Percentiles rank a stretch among this genome's conserved stretches.
phyloP scores from a whole-genome alignment of 768 basidiomycete genomes.

The Omphalotus guepiniiformis region DNA sequence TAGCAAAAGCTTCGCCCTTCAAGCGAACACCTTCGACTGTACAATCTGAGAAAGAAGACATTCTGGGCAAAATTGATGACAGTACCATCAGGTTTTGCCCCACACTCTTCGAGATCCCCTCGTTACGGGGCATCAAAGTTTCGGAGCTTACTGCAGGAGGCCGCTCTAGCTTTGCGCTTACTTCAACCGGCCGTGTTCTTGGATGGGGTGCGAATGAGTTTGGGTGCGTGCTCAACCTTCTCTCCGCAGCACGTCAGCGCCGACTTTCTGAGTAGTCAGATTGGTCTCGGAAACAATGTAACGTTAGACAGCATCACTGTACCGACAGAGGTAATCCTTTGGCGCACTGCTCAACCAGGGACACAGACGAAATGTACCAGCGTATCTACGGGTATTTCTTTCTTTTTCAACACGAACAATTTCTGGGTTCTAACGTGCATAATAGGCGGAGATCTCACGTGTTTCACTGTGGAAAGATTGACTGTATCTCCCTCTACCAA shows the following conservation, averaged over 20 bases:
- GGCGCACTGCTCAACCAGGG: slow-evolving; percentile 47
- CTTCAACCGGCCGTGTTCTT: slow-evolving; percentile 65
- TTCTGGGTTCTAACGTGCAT: slow-evolving; percentile 2
- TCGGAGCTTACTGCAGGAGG: slow-evolving; percentile 70
- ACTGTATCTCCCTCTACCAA: slow-evolving; percentile 16
- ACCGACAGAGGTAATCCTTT: slow-evolving; percentile 82
- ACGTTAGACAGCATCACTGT: slow-evolving; percentile 66
- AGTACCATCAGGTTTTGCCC: slow-evolving; percentile 61
- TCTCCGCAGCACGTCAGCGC: not conserved
- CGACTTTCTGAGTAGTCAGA: slow-evolving; percentile 56
- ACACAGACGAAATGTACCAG: slow-evolving; percentile 57
- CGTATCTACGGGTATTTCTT: slow-evolving; percentile 54
- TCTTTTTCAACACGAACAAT: not conserved
- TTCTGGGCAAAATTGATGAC: slow-evolving; percentile 13
- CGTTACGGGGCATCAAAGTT: slow-evolving; percentile 57
- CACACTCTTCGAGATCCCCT: slow-evolving; percentile 71
- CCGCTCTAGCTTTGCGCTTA: slow-evolving; percentile 70
- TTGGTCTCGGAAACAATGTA: slow-evolving; percentile 68
- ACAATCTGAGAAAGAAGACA: slow-evolving; percentile 30
- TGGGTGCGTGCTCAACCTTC: slow-evolving; percentile 44
- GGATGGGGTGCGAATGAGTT: slow-evolving; percentile 90
- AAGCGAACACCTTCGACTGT: slow-evolving; percentile 26
- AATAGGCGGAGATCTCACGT: slow-evolving; percentile 70
- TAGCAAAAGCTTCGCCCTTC: slow-evolving; percentile 39
- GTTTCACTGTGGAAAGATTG: slow-evolving; percentile 65